A percentile compares a stretch with the other conserved stretches of the same genome.
Evolutionary conservation across 208 protist genomes (phyloP).

Genomic region (Spongospora subterranea): DNA sequence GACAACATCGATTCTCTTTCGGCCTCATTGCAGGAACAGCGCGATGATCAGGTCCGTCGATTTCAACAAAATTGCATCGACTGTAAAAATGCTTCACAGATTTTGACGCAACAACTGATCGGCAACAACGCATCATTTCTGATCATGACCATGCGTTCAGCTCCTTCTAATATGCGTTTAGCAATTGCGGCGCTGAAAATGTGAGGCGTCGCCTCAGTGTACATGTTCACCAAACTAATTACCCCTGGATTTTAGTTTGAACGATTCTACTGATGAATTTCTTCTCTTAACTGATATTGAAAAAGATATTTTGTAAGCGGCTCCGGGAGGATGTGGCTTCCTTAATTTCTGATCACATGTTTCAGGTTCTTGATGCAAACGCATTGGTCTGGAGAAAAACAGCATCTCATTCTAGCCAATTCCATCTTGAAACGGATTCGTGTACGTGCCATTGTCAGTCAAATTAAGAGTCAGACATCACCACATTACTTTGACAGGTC

Average conservation of each 20-base stretch:
- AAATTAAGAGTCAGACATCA: background rate
- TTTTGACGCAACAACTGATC: background rate
- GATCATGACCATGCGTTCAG: background rate
- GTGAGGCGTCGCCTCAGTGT: background rate
- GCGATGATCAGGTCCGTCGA: background rate
- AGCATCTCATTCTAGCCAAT: background rate
- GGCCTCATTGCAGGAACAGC: no score
- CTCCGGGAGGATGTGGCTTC: background rate
- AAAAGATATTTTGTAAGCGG: background rate
- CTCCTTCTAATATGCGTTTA: background rate
- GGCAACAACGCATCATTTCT: background rate
- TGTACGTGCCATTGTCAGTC: background rate
- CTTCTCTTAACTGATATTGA: background rate
- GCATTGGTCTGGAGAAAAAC: background rate
- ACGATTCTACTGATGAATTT: background rate
- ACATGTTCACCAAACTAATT: background rate
- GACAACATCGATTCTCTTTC: background rate
- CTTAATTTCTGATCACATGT: background rate
- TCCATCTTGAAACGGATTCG: background rate
- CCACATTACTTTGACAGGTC: background rate
- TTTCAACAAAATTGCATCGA: background rate
- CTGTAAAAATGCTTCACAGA: background rate
- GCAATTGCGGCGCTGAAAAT: background rate
- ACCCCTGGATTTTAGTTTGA: background rate
- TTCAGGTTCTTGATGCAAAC: background rate